Percentiles rank a stretch among this genome's conserved stretches.
These are phyloP conservation scores for Claviceps digitariae DNA, from an alignment of 2,329 filamentous ascomycete genomes.

Conservation along the genomic window DNA sequence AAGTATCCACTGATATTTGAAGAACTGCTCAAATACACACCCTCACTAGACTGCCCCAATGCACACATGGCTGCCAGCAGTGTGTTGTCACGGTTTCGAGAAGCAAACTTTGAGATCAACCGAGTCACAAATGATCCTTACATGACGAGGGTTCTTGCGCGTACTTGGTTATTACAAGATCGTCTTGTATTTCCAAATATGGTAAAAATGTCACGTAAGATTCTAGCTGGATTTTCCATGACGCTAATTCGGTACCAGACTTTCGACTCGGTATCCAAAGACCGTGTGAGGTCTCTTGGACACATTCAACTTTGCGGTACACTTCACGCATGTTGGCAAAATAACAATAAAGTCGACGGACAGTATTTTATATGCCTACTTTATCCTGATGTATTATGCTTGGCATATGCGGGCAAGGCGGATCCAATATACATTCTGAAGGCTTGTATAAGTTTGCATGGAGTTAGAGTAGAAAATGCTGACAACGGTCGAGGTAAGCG, in stretches of 20 bases:
- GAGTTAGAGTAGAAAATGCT: constrained; percentile 53
- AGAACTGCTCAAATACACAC: constrained; percentile 71
- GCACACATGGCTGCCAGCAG: constrained; percentile 70
- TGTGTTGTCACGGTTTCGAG: constrained; percentile 55
- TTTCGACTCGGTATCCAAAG: constrained; percentile 39
- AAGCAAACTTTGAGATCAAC: constrained; percentile 70
- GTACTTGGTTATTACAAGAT: constrained; percentile 75
- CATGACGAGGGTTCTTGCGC: constrained; percentile 58
- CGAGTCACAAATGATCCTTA: constrained; percentile 64
- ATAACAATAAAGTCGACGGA: constrained; percentile 51
- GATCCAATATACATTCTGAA: constrained; percentile 58
- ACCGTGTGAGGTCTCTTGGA: constrained; percentile 65
- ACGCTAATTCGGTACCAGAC: constrained; percentile 20
- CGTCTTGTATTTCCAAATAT: constrained; percentile 61
- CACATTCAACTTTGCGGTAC: constrained; percentile 71
- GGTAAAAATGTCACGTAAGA: constrained; percentile 29
- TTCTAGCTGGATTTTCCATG: neutral
- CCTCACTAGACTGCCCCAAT: constrained; percentile 70
- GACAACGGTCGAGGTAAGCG: constrained; percentile 60
- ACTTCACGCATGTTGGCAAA: constrained; percentile 73
- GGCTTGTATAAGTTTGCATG: constrained; percentile 57
- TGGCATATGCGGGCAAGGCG: constrained; percentile 54
- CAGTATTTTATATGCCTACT: constrained; percentile 75
- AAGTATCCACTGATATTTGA: constrained; percentile 80
- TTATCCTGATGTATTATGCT: constrained; percentile 67